Base-by-base conservation (phyloP, 257 asterid genomes). In the Coffea canephora region DNA sequence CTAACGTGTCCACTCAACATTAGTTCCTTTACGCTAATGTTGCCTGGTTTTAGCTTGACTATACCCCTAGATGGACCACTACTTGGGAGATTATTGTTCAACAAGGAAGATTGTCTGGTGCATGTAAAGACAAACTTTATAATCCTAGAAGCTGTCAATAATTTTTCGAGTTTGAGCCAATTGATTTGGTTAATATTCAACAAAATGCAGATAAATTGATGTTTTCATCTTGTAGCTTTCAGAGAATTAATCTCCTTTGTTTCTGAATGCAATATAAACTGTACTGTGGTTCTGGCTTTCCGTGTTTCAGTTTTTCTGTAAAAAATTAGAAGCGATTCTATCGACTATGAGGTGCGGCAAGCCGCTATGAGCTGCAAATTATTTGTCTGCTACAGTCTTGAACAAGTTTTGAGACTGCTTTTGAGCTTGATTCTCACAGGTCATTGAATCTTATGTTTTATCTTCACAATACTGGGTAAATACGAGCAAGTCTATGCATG, bases 11-110 rank as follows among this genome's bases (percentile, higher is more conserved):
- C 34, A 31, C 34, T 31, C 34, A 1, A 31, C 34, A 31, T 31
- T 31, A 0, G 34, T 31, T 31, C 34, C 34, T 31, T 31, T 31
- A 31, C 25, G 48, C 43, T 36, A 73, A 79, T 62, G 25, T 21
- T 79, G 31, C 68, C 71, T 79, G 49, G 66, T n/a, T 64, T 75
- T 61, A 25, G 39, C 45, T 49, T 34, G 25, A 62, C 16, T 18
- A 73, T 36, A 11, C 12, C 74, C 64, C 23, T 67, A 10, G 67
- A 50, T 65, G 52, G 59, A 71, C 73, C 59, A 12, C 57, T 64
- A 27, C 73, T n/a, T 62, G 46, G 46, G 12, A 50, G 2, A 49
- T 69, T 59, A 19, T 36, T 43, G 61, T 59, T 57, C 34, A 50
- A 41, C 36, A 70, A 25, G 19, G 49, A 73, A 57, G 25, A 25